Conservation (phyloP, 2,329 filamentous ascomycete species). For the Sporothrix sp. region DNA sequence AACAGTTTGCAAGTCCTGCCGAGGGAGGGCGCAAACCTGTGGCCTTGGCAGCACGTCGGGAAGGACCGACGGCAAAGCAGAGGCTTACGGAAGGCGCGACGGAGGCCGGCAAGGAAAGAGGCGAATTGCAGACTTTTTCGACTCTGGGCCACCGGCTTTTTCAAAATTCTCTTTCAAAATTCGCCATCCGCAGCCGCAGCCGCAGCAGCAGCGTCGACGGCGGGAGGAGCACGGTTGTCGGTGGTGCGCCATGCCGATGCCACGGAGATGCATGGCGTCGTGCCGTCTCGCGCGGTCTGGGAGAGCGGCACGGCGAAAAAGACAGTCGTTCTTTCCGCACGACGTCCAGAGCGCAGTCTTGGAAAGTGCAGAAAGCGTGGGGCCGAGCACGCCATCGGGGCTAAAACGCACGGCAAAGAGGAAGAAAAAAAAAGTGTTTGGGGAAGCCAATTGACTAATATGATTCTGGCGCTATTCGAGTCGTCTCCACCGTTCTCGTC, state of each 20-base stretch:
- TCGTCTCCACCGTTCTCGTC: not conserved
- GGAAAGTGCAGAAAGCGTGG: not conserved
- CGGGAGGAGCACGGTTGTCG: conserved; percentile 6
- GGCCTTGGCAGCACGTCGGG: too few species aligned
- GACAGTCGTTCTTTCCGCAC: not conserved
- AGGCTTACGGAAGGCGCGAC: too few species aligned
- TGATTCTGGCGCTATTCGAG: conserved; percentile 3
- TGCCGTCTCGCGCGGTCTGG: not conserved
- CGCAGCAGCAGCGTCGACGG: conserved; percentile 1
- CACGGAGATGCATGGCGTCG: not conserved
- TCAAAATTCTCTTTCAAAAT: not conserved
- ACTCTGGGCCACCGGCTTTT: too few species aligned
- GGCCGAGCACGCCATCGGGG: conserved; percentile 20
- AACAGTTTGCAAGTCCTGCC: not conserved
- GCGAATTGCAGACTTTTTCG: too few species aligned
- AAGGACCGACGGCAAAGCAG: too few species aligned
- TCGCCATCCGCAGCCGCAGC: not conserved
- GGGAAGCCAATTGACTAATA: not conserved
- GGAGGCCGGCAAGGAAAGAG: too few species aligned
- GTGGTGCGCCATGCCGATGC: conserved; percentile 3
- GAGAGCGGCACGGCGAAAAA: not conserved
- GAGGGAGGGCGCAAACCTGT: not conserved
- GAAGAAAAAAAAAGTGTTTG: not conserved
- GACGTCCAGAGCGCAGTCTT: too few species aligned
- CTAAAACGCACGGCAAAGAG: conserved; percentile 14